Conservation (phyloP, 352 stramenopile species). For the Phytophthora europaea region DNA sequence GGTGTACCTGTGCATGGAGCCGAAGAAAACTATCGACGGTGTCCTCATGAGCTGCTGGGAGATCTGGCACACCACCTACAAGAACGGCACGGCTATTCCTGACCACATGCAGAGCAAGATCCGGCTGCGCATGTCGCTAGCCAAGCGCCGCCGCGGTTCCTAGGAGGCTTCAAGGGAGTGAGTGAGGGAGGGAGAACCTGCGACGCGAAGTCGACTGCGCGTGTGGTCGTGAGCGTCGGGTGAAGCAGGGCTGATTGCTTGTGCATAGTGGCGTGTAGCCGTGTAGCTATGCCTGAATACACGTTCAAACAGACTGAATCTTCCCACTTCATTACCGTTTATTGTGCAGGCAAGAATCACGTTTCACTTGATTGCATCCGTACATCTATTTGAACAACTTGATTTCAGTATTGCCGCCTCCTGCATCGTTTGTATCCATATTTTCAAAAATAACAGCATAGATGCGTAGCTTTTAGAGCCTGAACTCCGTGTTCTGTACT, state of each 20-base stretch:
- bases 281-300: no score
- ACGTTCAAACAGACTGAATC: no score
- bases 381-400: no score
- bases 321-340: no score
- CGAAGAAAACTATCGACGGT: background rate
- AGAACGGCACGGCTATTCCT: conserved; percentile 5
- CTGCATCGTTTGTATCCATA: no score
- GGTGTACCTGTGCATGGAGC: conserved; percentile 2
- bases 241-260: background rate
- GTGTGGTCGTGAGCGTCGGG: background rate
- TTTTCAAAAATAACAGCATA: no score
- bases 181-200: no score
- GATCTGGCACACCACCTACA: conserved; percentile 14
- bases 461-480: no score
- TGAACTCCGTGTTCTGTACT: background rate
- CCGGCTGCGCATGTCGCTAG: background rate
- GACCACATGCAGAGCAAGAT: conserved; percentile 1
- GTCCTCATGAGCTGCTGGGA: conserved; percentile 3
- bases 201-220: no score
- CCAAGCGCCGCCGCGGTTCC: background rate
- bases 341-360: no score
- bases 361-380: no score
- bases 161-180: background rate
- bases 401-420: no score
- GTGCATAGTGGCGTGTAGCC: background rate